Conservation (phyloP, 306 rosid species). For the Quercus cerris region DNA sequence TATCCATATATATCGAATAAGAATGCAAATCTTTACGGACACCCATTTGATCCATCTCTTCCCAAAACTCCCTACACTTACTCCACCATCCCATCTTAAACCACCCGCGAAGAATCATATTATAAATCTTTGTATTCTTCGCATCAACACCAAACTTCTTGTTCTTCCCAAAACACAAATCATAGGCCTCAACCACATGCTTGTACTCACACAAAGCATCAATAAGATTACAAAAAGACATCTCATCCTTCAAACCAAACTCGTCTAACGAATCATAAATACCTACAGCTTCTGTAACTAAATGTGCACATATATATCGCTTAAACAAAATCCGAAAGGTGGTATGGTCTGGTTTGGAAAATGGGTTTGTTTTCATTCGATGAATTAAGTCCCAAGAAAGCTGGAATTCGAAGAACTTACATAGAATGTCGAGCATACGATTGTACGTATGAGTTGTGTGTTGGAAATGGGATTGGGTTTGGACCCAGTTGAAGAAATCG, state of each 20-base stretch:
- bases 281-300: conserved; percentile 57
- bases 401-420: conserved; percentile 75
- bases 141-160: conserved; percentile 12
- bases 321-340: conserved; percentile 79
- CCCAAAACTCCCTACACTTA: conserved; percentile 84
- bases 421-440: conserved; percentile 65
- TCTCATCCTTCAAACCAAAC: conserved; percentile 65
- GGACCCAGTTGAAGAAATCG: conserved; percentile 82
- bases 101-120: conserved; percentile 86
- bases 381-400: conserved; percentile 59
- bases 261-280: conserved; percentile 49
- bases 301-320: conserved; percentile 68
- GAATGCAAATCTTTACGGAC: conserved; percentile 69
- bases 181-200: conserved; percentile 81
- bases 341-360: conserved; percentile 56
- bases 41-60: conserved; percentile 76
- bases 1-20: conserved; percentile 84
- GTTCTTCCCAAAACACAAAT: conserved; percentile 47
- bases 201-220: conserved; percentile 82
- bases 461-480: conserved; percentile 27
- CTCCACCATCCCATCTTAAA: conserved; percentile 81
- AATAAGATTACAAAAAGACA: conserved; percentile 57
- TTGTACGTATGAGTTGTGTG: conserved; percentile 76
- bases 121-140: conserved; percentile 49
- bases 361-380: conserved; percentile 51